Evolutionary conservation across 495 filamentous ascomycete genomes (phyloP).

Genomic region (Evernia prunastri): DNA sequence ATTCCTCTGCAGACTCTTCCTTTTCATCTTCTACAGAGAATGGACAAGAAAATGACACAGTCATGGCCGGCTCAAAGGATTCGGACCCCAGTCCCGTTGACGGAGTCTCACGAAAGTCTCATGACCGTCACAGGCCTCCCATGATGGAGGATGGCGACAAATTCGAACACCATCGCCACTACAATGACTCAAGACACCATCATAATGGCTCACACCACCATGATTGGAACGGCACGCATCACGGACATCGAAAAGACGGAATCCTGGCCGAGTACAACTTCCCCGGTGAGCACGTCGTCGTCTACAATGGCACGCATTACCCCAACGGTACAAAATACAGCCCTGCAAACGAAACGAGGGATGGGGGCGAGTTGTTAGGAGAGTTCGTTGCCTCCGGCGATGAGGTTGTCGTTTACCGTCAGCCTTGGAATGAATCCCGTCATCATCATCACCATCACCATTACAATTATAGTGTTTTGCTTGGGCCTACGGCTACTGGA

Average conservation of each 20-base stretch:
- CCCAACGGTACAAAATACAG: constrained; percentile 6
- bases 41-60: not conserved
- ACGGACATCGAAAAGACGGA: not conserved
- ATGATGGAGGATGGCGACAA: not conserved
- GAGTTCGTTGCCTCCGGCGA: not conserved
- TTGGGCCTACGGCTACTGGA: not conserved
- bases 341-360: not conserved
- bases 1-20: not conserved
- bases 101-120: not conserved
- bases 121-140: not conserved
- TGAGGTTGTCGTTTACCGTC: not conserved
- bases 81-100: not conserved
- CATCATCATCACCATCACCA: not conserved
- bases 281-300: not conserved
- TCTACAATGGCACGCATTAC: not conserved
- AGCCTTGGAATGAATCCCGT: not conserved
- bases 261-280: not conserved
- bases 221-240: not conserved
- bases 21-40: not conserved
- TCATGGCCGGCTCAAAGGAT: not conserved
- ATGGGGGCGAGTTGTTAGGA: not conserved
- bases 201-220: not conserved
- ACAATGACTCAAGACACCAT: not conserved
- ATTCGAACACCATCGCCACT: not conserved
- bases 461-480: not conserved